Evolutionary conservation across 306 rosid genomes (phyloP), one percentile per base, ranked within the genome.

Genomic region (Begonia peltatifolia): DNA sequence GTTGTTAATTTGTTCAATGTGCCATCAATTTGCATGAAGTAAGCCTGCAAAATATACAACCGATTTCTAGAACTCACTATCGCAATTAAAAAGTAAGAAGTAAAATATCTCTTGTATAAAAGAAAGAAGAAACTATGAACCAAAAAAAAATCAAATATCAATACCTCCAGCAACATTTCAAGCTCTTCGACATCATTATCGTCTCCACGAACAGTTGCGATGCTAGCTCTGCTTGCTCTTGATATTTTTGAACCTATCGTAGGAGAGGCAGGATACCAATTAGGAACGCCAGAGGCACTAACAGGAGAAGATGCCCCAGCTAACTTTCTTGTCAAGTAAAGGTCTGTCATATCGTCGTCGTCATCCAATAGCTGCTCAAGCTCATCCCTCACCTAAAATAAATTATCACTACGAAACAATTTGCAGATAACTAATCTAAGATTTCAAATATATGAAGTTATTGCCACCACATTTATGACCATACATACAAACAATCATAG

Each of bases 301-400:
- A 69, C 74, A 42, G 94, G 94, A 46, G 95, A 82, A 65, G 86
- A 66, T 53, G 80, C 61, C 47, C 80, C 73, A 4, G 70, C 75
- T 61, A 81, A 60, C 68, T 90, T 90, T 79, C 99, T 83, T 41
- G 94, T 78, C 66, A 90, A 72, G 79, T 90, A 90, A 30, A 90
- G 92, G 59, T 86, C 99, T 38, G 99, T 94, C 99, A 85, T 86
- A 63, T 90, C 95, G 23, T 86, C 99, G 0, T 90, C 99, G 47
- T 90, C 99, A 52, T 86, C 95, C 65, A 83, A 79, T 62, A 90
- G 76, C 69, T 90, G 99, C 55, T 86, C 99, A 44, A 86, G 95
- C 58, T 83, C 99, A 53, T 90, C 99, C 71, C 95, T 76, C 43
- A 84, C 84, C 94, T 84, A 46, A 30, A 68, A 58, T 35, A 47